phyloP scores from a whole-genome alignment of 2,329 filamentous ascomycete genomes.

The Xylariaceae sp. region DNA sequence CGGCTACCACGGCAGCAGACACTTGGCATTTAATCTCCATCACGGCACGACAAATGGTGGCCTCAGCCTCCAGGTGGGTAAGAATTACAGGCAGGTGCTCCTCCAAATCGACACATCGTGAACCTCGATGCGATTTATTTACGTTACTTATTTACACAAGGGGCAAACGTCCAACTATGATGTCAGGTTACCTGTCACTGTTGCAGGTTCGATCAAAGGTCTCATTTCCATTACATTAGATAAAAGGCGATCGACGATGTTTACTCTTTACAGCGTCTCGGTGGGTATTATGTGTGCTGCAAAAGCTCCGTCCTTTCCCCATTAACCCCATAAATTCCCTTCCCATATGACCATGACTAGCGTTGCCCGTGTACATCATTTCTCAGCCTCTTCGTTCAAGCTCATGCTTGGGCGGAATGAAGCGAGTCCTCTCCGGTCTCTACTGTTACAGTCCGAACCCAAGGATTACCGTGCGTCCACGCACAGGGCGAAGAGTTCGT shows the following conservation, averaged over 20 bases:
- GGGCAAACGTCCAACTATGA: too few relatives aligned
- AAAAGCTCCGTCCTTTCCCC: not conserved
- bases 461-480: constrained; percentile 20
- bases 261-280: not conserved
- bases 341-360: too few relatives aligned
- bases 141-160: not conserved
- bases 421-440: not conserved
- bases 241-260: not conserved
- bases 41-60: too few relatives aligned
- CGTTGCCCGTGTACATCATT: not conserved
- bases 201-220: too few relatives aligned
- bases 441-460: too few relatives aligned
- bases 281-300: not conserved
- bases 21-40: too few relatives aligned
- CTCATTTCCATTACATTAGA: not conserved
- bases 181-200: not conserved
- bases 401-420: not conserved
- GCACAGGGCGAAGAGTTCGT: constrained; percentile 25
- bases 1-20: too few relatives aligned
- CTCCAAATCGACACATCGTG: too few relatives aligned
- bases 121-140: not conserved
- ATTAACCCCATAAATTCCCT: not conserved
- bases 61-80: too few relatives aligned
- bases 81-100: too few relatives aligned
- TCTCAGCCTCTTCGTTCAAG: not conserved